Base-by-base conservation (phyloP, 2,329 filamentous ascomycete species). In the Hymenoscyphus albidus region DNA sequence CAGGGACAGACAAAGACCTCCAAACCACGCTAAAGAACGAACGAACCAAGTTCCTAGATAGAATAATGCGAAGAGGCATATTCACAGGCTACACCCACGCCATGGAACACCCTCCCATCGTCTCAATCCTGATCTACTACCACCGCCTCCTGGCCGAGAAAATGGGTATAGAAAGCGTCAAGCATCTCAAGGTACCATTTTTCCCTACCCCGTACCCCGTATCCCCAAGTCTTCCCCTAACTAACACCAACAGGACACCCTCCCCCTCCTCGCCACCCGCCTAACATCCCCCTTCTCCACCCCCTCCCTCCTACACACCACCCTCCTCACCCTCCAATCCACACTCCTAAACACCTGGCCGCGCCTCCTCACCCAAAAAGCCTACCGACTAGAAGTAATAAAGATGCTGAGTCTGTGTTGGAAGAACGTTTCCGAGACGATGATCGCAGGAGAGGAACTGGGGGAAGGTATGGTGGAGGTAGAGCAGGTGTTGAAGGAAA, bases 331-430 rank as follows among this genome's bases (percentile, higher is more conserved):
- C 0, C 70, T 92, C 14, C 82, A 86, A 62, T 77, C 78, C 0
- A 77, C 89, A 6, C 78, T 96, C 13, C 69, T 82, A 9, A 88
- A 83, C 64, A 85, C 85, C 64, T 93, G 92, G 87, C 89, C 90
- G 12, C 81, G 92, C 4, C 40, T 63, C 48, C 22, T 63, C 13
- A 76, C 71, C 6, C 70, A 74, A 4, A 55, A 86, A 7, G 14
- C 22, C 39, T 88, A 91, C 78, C 79, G 85, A 35, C 85, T 83
- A 3, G 86, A 90, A 65, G 77, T 94, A 5, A 74, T 92, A 57
- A 84, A 83, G 69, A 85, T 84, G 0, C 68, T 92, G 1, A 81
- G 83, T 42, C 73, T 85, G 1, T 89, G 86, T 74, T 92, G 87
- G 87, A 74, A 87, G 3, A 85, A 84, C n/a, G 9, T 40, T 38